Evolutionary conservation across 768 basidiomycete species (phyloP).

Genomic region (Trametes cingulata): DNA sequence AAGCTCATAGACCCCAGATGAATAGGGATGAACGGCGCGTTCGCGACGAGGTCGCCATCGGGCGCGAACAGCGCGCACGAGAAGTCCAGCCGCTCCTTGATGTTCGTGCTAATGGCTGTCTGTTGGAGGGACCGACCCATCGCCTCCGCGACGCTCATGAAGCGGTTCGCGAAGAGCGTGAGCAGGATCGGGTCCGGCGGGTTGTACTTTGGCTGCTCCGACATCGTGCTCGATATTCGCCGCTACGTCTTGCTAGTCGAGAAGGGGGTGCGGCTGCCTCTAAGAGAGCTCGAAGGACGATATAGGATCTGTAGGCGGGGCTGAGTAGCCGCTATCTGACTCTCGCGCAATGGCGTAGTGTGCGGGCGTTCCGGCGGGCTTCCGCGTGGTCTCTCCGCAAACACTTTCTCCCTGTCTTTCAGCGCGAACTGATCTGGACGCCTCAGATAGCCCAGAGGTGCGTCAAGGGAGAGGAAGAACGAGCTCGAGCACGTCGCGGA

Average conservation of each 20-base stretch:
- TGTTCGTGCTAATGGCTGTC: conserved; percentile 91
- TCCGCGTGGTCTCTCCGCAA: not conserved
- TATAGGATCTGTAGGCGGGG: not conserved
- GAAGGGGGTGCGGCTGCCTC: not conserved
- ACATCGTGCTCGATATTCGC: conserved; percentile 4
- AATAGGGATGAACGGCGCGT: conserved; percentile 89
- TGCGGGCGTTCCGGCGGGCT: conserved; percentile 1
- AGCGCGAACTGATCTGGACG: not conserved
- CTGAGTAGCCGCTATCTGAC: not conserved
- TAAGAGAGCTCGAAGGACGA: not conserved
- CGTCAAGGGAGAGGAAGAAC: not conserved
- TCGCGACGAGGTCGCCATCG: conserved; percentile 93
- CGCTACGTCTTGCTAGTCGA: not conserved
- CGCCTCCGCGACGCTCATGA: conserved; percentile 97
- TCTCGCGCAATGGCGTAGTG: not conserved
- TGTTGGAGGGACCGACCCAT: conserved; percentile 92
- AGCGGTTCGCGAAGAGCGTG: conserved; percentile 92
- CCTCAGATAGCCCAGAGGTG: not conserved
- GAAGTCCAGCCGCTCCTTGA: conserved; percentile 94
- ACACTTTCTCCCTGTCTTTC: not conserved
- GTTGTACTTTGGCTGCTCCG: conserved; percentile 24
- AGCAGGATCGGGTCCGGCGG: conserved; percentile 84
- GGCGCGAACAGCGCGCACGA: conserved; percentile 94
- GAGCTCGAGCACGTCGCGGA: not conserved
- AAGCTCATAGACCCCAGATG: conserved; percentile 91